Evolutionary conservation across 1,284 basidiomycete genomes (phyloP), one percentile per base, ranked within the genome.

Genomic region (Xanthoconium separans): DNA sequence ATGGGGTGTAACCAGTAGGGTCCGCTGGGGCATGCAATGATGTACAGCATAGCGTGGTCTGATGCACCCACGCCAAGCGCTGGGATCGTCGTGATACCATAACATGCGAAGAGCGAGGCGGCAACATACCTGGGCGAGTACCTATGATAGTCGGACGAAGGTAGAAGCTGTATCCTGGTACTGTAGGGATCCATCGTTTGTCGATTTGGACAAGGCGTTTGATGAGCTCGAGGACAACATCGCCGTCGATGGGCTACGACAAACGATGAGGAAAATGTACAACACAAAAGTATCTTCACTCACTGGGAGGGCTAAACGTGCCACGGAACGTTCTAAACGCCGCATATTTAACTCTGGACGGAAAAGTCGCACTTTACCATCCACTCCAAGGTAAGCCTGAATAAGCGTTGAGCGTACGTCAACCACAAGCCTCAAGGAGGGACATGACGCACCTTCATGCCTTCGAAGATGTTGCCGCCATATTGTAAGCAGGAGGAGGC

Each of bases 141-240:
- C 91, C 93, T 63, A 95, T 93, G 61, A 94, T 75, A 3, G 89
- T 91, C 1, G 91, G 92, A 15, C 88, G 81, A 56, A 93, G 77
- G 72, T 94, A 95, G 37, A 95, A 74, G 52, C 86, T 87, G 68
- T 89, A 82, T 11, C 86, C 91, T 2, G 81, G 77, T 4, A 75
- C 67, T 0, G 72, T 71, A 7, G 92, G 93, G 30, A 95, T 88
- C 87, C 91, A 94, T 9, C 84, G 79, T 34, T 77, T 71, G 44
- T 95, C 92, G 47, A 87, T 56, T 40, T 71, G 61, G 44, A 94
- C 80, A 37, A 95, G 77, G 42, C 79, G 78, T 63, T 85, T 84
- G 64, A 95, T 87, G 51, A 93, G 76, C 39, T 75, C 74, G 20
- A 90, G 79, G 6, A 94, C 74, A 9, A 79, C 82, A 9, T 82